These are phyloP conservation scores for Rhododendron simsii DNA, from an alignment of 148 eudicot species.

Conservation along the genomic window DNA sequence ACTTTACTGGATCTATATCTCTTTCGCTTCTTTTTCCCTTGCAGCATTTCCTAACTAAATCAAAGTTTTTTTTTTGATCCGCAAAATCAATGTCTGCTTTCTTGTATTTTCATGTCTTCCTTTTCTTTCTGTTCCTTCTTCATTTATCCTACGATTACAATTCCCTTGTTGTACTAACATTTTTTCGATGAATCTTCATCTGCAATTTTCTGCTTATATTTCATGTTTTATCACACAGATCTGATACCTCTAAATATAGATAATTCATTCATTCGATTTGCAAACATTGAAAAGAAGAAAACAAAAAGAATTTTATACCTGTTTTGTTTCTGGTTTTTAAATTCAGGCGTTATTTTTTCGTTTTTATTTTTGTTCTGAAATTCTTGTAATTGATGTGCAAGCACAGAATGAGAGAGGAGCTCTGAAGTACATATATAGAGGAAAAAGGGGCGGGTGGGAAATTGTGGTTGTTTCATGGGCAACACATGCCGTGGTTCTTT, in stretches of 20 bases:
- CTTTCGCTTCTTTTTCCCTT: not conserved
- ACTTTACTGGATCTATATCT: not conserved
- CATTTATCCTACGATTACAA: not conserved
- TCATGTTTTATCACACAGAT: not conserved
- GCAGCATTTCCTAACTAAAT: too few species aligned
- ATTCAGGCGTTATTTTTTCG: constrained; percentile 18
- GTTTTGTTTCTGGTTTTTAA: not conserved
- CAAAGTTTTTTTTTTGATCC: too few species aligned
- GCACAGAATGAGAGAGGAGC: constrained; percentile 24
- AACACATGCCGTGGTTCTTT: constrained; percentile 92
- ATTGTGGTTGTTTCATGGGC: constrained; percentile 72
- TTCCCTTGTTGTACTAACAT: not conserved
- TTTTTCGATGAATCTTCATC: not conserved
- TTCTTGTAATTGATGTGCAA: constrained; percentile 20
- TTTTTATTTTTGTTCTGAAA: not conserved
- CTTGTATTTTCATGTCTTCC: too few species aligned
- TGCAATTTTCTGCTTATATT: not conserved
- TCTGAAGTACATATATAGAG: constrained; percentile 9
- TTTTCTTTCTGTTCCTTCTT: not conserved
- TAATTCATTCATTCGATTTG: not conserved
- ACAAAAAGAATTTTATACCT: too few species aligned
- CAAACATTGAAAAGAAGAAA: too few species aligned
- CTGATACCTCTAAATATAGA: not conserved
- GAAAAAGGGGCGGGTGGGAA: constrained; percentile 16
- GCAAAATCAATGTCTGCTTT: too few species aligned